phyloP scores from a whole-genome alignment of 2,329 filamentous ascomycete species.

The Tolypocladium ovalisporum region DNA sequence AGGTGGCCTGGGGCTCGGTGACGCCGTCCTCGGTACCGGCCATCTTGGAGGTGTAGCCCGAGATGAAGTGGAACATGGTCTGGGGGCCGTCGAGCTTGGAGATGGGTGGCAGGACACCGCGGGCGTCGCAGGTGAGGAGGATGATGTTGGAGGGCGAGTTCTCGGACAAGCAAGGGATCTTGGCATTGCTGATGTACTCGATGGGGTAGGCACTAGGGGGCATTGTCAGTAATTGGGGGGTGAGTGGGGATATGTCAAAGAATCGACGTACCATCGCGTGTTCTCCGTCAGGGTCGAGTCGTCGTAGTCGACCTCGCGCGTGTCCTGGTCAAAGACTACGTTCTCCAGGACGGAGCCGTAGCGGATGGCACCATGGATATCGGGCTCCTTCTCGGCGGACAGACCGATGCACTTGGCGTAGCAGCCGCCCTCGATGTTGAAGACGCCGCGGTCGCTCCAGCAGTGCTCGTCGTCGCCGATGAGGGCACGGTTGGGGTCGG shows the following conservation, averaged over 20 bases:
- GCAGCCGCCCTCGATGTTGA: constrained; percentile 99
- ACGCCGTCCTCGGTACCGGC: constrained; percentile 96
- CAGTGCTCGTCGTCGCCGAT: constrained; percentile 99
- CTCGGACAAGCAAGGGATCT: constrained; percentile 85
- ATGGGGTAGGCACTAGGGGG: constrained; percentile 76
- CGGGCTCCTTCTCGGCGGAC: constrained; percentile 96
- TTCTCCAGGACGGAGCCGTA: constrained; percentile 98
- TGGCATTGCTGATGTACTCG: constrained; percentile 97
- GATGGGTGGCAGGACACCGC: constrained; percentile 93
- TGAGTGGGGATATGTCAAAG: no score
- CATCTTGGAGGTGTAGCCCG: constrained; percentile 99
- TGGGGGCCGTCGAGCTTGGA: constrained; percentile 90
- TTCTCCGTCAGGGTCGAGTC: constrained; percentile 94
- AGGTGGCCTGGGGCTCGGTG: constrained; percentile 94
- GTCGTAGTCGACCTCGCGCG: constrained; percentile 89
- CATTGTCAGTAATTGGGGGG: constrained; percentile 17
- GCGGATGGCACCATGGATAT: constrained; percentile 91
- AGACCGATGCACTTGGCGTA: constrained; percentile 98
- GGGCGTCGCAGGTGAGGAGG: constrained; percentile 93
- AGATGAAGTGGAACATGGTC: constrained; percentile 99
- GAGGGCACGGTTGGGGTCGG: constrained; percentile 88
- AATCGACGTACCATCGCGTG: constrained; percentile 58
- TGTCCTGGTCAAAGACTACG: constrained; percentile 89
- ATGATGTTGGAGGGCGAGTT: constrained; percentile 96
- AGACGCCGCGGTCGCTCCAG: constrained; percentile 93